phyloP scores from a whole-genome alignment of 768 basidiomycete genomes.

The Macrolepiota dolichaula region DNA sequence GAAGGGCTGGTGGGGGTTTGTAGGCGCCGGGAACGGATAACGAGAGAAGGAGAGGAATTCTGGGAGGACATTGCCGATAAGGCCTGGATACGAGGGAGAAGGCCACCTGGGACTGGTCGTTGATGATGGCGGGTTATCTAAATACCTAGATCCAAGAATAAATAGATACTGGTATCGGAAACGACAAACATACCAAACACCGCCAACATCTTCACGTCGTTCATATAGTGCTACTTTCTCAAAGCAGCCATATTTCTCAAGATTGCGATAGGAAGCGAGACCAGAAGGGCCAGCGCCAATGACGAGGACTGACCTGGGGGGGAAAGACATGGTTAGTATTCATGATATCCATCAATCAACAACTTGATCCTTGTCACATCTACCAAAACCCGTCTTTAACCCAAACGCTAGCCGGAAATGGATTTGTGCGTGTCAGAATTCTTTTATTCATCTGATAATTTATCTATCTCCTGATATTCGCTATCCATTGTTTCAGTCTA shows the following conservation, averaged over 20 bases:
- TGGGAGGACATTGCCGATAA: slow-evolving; percentile 50
- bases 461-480: too few species aligned
- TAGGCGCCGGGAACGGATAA: slow-evolving; percentile 30
- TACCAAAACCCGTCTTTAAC: too few species aligned
- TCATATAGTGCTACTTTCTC: slow-evolving; percentile 43
- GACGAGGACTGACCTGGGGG: slow-evolving; percentile 32
- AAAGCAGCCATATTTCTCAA: slow-evolving; percentile 36
- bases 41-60: slow-evolving; percentile 38
- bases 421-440: too few species aligned
- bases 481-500: too few species aligned
- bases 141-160: slow-evolving; percentile 25
- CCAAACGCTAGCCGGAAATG: too few species aligned
- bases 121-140: slow-evolving; percentile 20
- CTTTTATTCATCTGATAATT: too few species aligned
- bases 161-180: neutral
- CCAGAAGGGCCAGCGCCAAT: slow-evolving; percentile 48
- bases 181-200: slow-evolving; percentile 36
- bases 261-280: slow-evolving; percentile 46
- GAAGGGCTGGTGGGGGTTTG: slow-evolving; percentile 32
- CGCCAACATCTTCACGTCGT: slow-evolving; percentile 45
- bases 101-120: slow-evolving; percentile 33
- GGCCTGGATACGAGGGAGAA: slow-evolving; percentile 42
- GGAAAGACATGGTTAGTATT: slow-evolving; percentile 12
- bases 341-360: too few species aligned
- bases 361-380: too few species aligned